Evolutionary conservation across 768 basidiomycete species (phyloP), one percentile per base, ranked within the genome.

Genomic region (Tylopilus rubrobrunneus): DNA sequence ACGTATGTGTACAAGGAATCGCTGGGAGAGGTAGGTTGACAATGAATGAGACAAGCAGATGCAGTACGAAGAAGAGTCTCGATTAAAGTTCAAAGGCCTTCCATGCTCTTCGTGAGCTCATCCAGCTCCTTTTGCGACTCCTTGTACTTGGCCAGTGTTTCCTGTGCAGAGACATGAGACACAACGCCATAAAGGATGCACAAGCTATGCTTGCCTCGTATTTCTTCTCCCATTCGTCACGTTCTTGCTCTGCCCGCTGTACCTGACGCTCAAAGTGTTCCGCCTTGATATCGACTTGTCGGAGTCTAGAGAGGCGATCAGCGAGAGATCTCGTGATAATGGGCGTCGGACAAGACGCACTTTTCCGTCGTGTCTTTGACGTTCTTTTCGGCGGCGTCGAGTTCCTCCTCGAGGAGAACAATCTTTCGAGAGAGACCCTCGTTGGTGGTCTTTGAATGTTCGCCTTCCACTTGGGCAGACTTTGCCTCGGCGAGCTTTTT

Each of bases 211-310:
- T 49, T 64, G 92, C 94, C 79, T 95, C 95, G 75, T 83, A 89
- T 74, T 96, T 98, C 80, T 86, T 83, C 83, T 97, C 95, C 91
- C 89, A 93, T 39, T 69, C 64, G 69, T 98, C 96, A 48, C 95
- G 85, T 71, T 99, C 97, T 67, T 89, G 84, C 69, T 98, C 95
- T 45, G 83, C 76, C 42, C 89, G 82, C 60, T 84, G 78, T 19
- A 97, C 85, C 68, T 95, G 91, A 46, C 94, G 84, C 74, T 98
- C 96, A 68, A 92, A 97, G 75, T 98, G 93, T 72, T 99, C 97
- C 10, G 96, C 96, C 77, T 98, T 99, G 73, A 98, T 88, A 68
- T 99, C 97, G 53, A 96, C 93, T 67, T 96, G 92, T 57, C 96
- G 80, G 63, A 99, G 79, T 72, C 96, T 98, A 62, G 41, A 28